Conservation (phyloP, 371 early-diverging fungal genomes). For the Paraphysoderma sedebokerense region DNA sequence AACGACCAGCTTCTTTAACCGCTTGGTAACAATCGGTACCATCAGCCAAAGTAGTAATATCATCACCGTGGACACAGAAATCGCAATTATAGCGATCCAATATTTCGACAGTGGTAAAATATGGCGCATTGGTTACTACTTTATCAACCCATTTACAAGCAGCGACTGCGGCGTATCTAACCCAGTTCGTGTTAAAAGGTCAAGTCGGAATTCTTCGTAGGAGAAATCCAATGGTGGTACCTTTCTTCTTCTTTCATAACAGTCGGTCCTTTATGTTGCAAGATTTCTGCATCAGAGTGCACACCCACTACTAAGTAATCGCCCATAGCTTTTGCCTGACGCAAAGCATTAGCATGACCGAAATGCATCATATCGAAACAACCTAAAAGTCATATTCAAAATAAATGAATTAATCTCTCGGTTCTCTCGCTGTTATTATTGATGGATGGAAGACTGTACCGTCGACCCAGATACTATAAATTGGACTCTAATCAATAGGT, state of each 20-base stretch:
- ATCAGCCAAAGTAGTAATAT: slow-evolving; percentile 83
- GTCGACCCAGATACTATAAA: too few relatives aligned
- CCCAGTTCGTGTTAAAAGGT: too few relatives aligned
- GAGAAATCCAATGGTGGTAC: too few relatives aligned
- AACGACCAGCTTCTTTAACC: slow-evolving; percentile 87
- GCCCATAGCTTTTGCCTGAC: slow-evolving; percentile 86
- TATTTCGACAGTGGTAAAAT: slow-evolving; percentile 65
- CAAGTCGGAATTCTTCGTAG: too few relatives aligned
- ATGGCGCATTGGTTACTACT: slow-evolving; percentile 85
- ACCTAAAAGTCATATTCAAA: slow-evolving; percentile 56
- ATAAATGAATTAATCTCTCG: too few relatives aligned
- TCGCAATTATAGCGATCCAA: slow-evolving; percentile 71
- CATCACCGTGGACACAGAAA: slow-evolving; percentile 91
- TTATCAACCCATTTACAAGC: slow-evolving; percentile 95
- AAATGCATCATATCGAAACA: slow-evolving; percentile 94
- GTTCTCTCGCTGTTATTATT: too few relatives aligned
- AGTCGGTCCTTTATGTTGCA: slow-evolving; percentile 84
- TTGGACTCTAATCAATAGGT: too few relatives aligned
- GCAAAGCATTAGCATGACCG: slow-evolving; percentile 90
- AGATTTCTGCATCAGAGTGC: slow-evolving; percentile 82
- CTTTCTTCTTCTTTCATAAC: slow-evolving; percentile 91
- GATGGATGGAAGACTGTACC: too few relatives aligned
- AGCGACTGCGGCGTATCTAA: slow-evolving; percentile 79
- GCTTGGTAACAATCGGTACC: slow-evolving; percentile 89
- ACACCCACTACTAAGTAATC: slow-evolving; percentile 91